phyloP scores from a whole-genome alignment of 192 early-diverging fungal species.

The Entrophospora sp. region DNA sequence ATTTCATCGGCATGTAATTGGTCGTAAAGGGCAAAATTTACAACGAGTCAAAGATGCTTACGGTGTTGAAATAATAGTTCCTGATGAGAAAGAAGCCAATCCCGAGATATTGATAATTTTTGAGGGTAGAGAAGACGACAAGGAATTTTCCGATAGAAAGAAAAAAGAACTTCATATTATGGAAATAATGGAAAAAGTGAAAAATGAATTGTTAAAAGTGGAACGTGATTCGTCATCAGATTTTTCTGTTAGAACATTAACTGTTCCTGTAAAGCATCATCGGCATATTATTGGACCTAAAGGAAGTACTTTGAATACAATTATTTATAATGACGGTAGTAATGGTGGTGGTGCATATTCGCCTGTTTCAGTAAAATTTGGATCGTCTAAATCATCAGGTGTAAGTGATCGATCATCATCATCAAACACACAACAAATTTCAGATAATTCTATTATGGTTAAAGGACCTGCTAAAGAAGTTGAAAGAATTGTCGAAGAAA shows the following conservation, averaged over 20 bases:
- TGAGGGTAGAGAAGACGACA: constrained; percentile 44
- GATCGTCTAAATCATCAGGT: constrained; percentile 31
- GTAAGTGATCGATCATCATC: constrained; percentile 31
- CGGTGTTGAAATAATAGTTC: constrained; percentile 73
- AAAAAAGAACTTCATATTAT: too few relatives aligned
- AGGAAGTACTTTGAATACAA: constrained; percentile 67
- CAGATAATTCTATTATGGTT: constrained; percentile 64
- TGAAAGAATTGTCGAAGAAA: constrained; percentile 55
- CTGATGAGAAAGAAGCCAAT: constrained; percentile 52
- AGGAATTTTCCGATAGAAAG: constrained; percentile 18
- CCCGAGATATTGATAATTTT: constrained; percentile 74
- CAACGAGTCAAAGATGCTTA: constrained; percentile 56
- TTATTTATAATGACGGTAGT: too few relatives aligned
- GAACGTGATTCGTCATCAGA: constrained; percentile 53
- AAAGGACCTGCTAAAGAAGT: constrained; percentile 75
- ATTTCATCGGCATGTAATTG: constrained; percentile 60
- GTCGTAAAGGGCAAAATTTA: constrained; percentile 52
- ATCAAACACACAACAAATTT: constrained; percentile 32
- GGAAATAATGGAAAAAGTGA: constrained; percentile 43
- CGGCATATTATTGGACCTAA: constrained; percentile 66
- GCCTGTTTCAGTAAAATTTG: constrained; percentile 66
- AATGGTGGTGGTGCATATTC: constrained; percentile 54
- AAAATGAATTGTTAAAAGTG: constrained; percentile 61
- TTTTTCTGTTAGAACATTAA: constrained; percentile 46
- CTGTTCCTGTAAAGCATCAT: constrained; percentile 71